Evolutionary conservation across 768 basidiomycete genomes (phyloP).

Genomic region (Inosperma sp.): DNA sequence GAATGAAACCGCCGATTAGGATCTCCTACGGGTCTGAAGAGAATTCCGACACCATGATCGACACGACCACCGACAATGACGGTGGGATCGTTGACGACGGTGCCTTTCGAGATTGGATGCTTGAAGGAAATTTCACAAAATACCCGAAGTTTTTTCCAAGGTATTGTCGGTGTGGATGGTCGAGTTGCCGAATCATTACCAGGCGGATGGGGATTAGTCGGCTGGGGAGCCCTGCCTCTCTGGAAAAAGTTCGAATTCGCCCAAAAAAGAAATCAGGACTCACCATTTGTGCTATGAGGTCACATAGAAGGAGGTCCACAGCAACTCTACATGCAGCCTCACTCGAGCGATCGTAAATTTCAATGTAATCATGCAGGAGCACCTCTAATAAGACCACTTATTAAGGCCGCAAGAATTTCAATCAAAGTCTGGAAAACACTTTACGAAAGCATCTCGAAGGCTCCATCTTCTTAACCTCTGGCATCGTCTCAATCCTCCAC

Average conservation of each 20-base stretch:
- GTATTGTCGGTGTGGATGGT: neutral
- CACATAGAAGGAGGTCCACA: slow-evolving; percentile 13
- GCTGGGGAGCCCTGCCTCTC: too few species aligned
- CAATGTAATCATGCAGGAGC: slow-evolving; percentile 9
- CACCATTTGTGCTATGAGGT: slow-evolving; percentile 10
- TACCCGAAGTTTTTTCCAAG: neutral
- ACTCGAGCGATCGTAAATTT: slow-evolving; percentile 15
- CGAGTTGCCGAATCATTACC: neutral
- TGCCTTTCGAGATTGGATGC: too few species aligned
- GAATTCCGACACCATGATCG: neutral
- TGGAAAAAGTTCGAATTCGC: too few species aligned
- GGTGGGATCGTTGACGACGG: neutral
- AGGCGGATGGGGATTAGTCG: too few species aligned
- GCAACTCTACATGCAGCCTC: slow-evolving; percentile 13
- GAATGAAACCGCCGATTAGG: neutral
- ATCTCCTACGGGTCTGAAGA: neutral
- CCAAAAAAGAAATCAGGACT: neutral
- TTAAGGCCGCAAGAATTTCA: neutral
- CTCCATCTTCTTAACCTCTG: neutral
- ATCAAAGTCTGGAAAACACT: neutral
- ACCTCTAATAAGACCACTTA: slow-evolving; percentile 1
- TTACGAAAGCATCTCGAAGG: neutral
- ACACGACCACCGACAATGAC: neutral
- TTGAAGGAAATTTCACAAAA: neutral
- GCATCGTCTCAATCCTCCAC: neutral